Base-by-base conservation (phyloP, 352 stramenopile genomes). In the Globisporangium nodosum region DNA sequence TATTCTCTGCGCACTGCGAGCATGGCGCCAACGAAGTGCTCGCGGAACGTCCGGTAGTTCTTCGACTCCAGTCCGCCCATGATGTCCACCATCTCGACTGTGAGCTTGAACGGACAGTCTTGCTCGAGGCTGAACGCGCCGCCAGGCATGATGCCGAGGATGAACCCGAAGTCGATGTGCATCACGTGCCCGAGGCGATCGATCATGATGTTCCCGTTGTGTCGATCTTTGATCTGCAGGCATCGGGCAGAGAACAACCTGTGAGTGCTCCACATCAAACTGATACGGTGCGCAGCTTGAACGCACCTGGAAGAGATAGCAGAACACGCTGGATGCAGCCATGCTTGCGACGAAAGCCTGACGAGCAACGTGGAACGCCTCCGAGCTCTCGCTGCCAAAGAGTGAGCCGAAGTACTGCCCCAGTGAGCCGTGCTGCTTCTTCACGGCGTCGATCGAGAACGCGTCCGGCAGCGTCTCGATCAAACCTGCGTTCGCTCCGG, bases 91-190 rank as follows among this genome's bases (percentile, higher is more conserved):
- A 98, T 97, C 49, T 99, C 96, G 45, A 76, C 70, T 18, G 94
- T 98, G 8, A 99, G 76, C 63, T 99, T 99, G 78, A 99, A 99
- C 18, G 96, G 92, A 27, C 88, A 91, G 52, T 89, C 88, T 21
- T 54, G 58, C 68, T 99, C 96, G 37, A 99, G 78, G 35, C 74
- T 94, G 65, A 97, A 98, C 52, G 96, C 85, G 43, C 96, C 92
- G 54, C 93, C 96, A 12, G 94, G 94, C 20, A 84, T 92, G 74
- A 93, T 96, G 42, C 91, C 90, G 53, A 99, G 85, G 39, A 98
- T 89, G 73, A 99, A 99, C 12, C 96, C 96, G 77, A 98, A 99
- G 69, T 99, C 96, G 66, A 99, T 99, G 74, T 98, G 91, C 57
- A 98, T 90, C 12, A 99, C 65, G 69, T 96, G 88, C 8, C 94